Conservation (phyloP, 768 basidiomycete genomes). For the Leccinum barrowsii region DNA sequence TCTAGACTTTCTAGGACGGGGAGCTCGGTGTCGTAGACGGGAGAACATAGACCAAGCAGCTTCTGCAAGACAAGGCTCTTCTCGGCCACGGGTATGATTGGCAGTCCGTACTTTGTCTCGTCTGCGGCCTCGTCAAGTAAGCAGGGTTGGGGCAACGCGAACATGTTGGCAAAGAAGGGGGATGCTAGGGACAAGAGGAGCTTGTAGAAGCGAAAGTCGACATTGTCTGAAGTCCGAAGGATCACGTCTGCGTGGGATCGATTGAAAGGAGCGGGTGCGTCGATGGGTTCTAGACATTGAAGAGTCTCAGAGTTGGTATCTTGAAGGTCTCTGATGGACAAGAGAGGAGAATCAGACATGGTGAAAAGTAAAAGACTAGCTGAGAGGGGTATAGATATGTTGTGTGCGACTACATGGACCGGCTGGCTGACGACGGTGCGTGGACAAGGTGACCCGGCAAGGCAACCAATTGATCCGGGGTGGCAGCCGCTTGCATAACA, state of each 20-base stretch:
- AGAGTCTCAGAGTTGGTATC: slow-evolving; percentile 1
- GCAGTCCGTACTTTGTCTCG: slow-evolving; percentile 32
- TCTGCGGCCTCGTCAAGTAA: slow-evolving; percentile 27
- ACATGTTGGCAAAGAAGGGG: slow-evolving; percentile 54
- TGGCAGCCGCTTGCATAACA: background rate
- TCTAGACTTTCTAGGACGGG: slow-evolving; percentile 36
- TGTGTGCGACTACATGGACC: slow-evolving; percentile 12
- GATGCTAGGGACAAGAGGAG: slow-evolving; percentile 53
- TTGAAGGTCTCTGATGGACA: slow-evolving; percentile 2
- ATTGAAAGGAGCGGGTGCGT: slow-evolving; percentile 44
- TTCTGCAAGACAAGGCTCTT: slow-evolving; percentile 38
- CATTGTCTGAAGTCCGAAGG: slow-evolving; percentile 50
- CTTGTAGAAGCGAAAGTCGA: slow-evolving; percentile 53
- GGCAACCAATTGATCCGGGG: slow-evolving; percentile 10
- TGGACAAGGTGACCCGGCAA: slow-evolving; percentile 2
- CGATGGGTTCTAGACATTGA: slow-evolving; percentile 12
- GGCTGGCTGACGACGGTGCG: background rate
- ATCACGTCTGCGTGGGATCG: slow-evolving; percentile 49
- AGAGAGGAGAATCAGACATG: slow-evolving; percentile 16
- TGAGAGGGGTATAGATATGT: background rate
- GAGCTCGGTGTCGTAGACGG: slow-evolving; percentile 36
- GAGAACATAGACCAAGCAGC: slow-evolving; percentile 48
- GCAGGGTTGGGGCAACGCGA: slow-evolving; percentile 46
- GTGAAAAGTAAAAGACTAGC: background rate
- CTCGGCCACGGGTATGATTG: slow-evolving; percentile 49